These are phyloP conservation scores for Aspergillus sp. DNA, from an alignment of 2,329 filamentous ascomycete genomes.

Conservation along the genomic window DNA sequence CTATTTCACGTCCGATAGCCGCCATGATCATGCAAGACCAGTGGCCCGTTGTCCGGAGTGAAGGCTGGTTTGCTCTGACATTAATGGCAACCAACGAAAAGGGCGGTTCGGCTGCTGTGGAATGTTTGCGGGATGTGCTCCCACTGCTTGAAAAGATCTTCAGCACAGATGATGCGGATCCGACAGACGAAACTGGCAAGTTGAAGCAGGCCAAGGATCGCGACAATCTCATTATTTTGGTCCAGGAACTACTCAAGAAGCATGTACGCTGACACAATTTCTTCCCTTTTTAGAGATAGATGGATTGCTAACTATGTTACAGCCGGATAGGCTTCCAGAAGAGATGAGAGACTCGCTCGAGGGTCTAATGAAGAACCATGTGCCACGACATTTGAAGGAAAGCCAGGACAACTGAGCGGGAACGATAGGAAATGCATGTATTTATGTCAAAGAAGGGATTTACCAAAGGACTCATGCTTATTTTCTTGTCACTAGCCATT, in stretches of 20 bases:
- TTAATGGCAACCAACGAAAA: conserved; percentile 34
- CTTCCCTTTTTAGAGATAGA: background rate
- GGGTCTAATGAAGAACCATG: conserved; percentile 19
- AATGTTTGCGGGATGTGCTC: conserved; percentile 29
- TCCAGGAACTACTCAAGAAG: conserved; percentile 32
- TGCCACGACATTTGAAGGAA: conserved; percentile 13
- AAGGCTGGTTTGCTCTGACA: conserved; percentile 44
- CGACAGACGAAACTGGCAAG: conserved; percentile 15
- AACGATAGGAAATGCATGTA: background rate
- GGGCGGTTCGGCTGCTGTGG: conserved; percentile 26
- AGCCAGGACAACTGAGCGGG: conserved; percentile 1
- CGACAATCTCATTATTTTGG: conserved; percentile 34
- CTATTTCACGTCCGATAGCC: conserved; percentile 32
- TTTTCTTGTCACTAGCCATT: background rate
- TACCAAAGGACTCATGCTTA: background rate
- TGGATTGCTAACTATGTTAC: conserved; percentile 1
- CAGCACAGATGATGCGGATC: conserved; percentile 10
- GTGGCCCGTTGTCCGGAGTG: conserved; percentile 42
- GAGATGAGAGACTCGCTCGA: conserved; percentile 21
- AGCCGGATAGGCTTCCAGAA: conserved; percentile 23
- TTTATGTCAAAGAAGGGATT: too few species aligned
- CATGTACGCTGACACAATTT: conserved; percentile 22
- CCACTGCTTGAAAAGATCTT: conserved; percentile 27
- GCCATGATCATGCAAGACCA: conserved; percentile 40
- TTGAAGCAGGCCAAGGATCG: conserved; percentile 29